phyloP scores from a whole-genome alignment of 2,329 filamentous ascomycete species.

The Epichloe aotearoae region DNA sequence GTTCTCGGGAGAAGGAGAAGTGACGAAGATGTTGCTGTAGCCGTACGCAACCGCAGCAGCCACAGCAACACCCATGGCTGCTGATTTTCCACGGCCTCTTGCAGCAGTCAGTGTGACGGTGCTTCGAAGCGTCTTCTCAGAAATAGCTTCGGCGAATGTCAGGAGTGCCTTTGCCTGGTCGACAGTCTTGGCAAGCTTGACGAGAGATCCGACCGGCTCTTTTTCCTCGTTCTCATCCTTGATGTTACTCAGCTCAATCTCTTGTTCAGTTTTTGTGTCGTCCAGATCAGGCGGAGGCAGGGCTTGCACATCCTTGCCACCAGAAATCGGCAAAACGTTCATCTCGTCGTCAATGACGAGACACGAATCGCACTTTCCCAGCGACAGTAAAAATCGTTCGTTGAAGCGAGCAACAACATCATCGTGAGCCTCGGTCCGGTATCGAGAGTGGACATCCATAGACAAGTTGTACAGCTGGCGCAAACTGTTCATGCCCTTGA shows the following conservation, averaged over 20 bases:
- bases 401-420: slow-evolving; percentile 96
- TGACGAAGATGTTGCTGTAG: slow-evolving; percentile 99
- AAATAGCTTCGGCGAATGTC: slow-evolving; percentile 91
- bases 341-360: slow-evolving; percentile 95
- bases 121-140: slow-evolving; percentile 86
- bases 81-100: slow-evolving; percentile 92
- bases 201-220: slow-evolving; percentile 71
- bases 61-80: slow-evolving; percentile 84
- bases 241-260: slow-evolving; percentile 68
- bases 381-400: slow-evolving; percentile 87
- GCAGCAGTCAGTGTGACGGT: slow-evolving; percentile 90
- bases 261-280: slow-evolving; percentile 55
- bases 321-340: slow-evolving; percentile 93
- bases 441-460: slow-evolving; percentile 96
- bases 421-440: slow-evolving; percentile 88
- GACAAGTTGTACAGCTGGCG: slow-evolving; percentile 94
- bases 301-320: slow-evolving; percentile 76
- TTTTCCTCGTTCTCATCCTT: slow-evolving; percentile 80
- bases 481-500: slow-evolving; percentile 94
- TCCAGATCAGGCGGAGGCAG: slow-evolving; percentile 66
- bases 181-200: slow-evolving; percentile 76
- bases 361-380: slow-evolving; percentile 90
- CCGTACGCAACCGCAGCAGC: slow-evolving; percentile 90
- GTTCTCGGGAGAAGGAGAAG: slow-evolving; percentile 93
- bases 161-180: slow-evolving; percentile 96